A percentile compares a stretch with the other conserved stretches of the same genome.
These are phyloP conservation scores for Sedum album DNA, from an alignment of 164 flowering plant species.

Conservation along the genomic window DNA sequence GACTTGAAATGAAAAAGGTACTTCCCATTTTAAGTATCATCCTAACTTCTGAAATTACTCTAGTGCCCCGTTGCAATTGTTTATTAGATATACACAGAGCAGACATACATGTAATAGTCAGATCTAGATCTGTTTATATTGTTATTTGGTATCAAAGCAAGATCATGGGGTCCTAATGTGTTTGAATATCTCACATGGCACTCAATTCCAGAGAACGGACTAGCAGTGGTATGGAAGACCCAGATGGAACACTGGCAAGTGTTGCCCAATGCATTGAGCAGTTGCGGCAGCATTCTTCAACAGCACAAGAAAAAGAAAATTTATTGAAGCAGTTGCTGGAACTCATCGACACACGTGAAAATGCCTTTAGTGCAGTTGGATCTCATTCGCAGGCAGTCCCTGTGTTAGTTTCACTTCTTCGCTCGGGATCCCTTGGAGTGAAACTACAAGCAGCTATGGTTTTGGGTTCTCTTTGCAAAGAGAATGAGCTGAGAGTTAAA, in stretches of 20 bases:
- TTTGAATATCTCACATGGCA: not conserved
- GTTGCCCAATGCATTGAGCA: constrained; percentile 99
- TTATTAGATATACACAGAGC: not conserved
- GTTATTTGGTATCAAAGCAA: not conserved
- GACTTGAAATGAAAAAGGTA: not conserved
- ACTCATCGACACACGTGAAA: constrained; percentile 75
- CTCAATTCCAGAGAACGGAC: constrained; percentile 59
- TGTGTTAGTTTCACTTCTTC: constrained; percentile 85
- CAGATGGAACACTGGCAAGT: constrained; percentile 92
- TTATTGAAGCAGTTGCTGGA: constrained; percentile 70
- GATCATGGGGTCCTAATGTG: not conserved
- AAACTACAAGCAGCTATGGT: constrained; percentile 90
- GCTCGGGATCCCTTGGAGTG: constrained; percentile 75
- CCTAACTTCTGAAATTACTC: not conserved
- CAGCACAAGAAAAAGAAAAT: constrained; percentile 75
- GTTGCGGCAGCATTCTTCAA: constrained; percentile 69
- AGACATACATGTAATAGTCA: not conserved
- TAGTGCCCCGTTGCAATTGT: not conserved
- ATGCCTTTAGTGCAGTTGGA: constrained; percentile 94
- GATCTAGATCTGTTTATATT: constrained; percentile 1
- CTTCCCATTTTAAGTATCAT: not conserved
- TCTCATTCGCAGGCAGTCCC: constrained; percentile 99
- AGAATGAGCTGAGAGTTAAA: constrained; percentile 84
- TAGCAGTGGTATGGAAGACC: constrained; percentile 72
- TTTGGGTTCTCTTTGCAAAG: constrained; percentile 88